Evolutionary conservation across 108 stramenopile genomes (phyloP), one percentile per base, ranked within the genome.

Genomic region (Nitzschia putrida): DNA sequence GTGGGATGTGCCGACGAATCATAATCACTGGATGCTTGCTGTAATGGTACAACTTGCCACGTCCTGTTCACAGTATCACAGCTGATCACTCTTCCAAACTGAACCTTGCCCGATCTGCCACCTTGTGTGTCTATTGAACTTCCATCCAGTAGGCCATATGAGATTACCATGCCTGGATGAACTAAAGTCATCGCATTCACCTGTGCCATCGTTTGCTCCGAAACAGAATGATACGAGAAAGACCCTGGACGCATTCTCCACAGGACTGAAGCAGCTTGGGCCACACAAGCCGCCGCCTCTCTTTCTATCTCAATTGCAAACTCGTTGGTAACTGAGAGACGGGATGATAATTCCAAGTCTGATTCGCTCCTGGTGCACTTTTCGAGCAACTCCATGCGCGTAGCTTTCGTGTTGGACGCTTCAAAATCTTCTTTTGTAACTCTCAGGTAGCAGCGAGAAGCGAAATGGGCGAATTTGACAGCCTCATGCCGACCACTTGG

Each of bases 401-500:
- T 10, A 0, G 68, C 57, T 8, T 67, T 26, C 9, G 53, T 38
- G 0, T 60, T 43, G 39, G 83, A 77, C 22, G 71, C 37, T 13
- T 74, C 56, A 57, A 70, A 85, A 61, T 89, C 88, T 39, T 83
- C 66, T 8, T 26, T 25, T 14, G 89, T 87, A 5, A 81, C 80
- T 51, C 75, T 42, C 11, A 58, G 60, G 53, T 74, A 80, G 53
- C 86, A 87, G n/a, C 80, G 73, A 37, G 68, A 70, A 34, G 83
- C 85, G 54, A 66, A 86, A 68, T 82, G 73, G 14, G 85, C 71
- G 53, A 84, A 85, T 10, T 83, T 68, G 39, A 87, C 81, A 18
- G 86, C 86, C 43, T 90, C 83, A 57, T 90, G 89, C 29, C 78
- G 80, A 7, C 85, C 85, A 50, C 83, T 84, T 0, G 84, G 86